A percentile compares a stretch with the other conserved stretches of the same genome.
These are phyloP conservation scores for Epicoccum nigrum DNA, from an alignment of 2,329 filamentous ascomycete species.

Conservation along the genomic window DNA sequence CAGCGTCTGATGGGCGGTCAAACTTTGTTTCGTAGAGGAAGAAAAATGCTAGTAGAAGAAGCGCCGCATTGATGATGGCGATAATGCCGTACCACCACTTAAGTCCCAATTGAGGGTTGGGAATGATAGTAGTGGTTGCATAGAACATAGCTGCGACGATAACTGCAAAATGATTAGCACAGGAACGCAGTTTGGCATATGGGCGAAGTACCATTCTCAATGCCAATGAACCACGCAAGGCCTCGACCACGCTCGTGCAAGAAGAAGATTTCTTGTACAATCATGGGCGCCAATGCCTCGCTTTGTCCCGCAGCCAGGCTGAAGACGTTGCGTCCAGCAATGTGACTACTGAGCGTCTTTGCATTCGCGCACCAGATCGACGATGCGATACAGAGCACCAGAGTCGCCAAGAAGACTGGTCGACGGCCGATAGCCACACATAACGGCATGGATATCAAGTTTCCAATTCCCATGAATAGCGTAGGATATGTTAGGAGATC, in stretches of 20 bases:
- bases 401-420: background rate
- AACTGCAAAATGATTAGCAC: background rate
- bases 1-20: background rate
- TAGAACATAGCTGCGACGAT: slow-evolving; percentile 1
- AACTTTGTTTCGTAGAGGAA: background rate
- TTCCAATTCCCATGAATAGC: background rate
- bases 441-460: background rate
- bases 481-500: background rate
- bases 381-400: background rate
- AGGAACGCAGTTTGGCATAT: background rate
- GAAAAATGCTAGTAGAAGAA: background rate
- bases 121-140: background rate
- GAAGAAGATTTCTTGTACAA: background rate
- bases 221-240: background rate
- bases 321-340: background rate
- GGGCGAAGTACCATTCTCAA: background rate
- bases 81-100: slow-evolving; percentile 2
- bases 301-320: background rate
- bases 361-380: slow-evolving; percentile 1
- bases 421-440: background rate
- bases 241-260: background rate
- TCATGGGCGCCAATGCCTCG: background rate
- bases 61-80: background rate
- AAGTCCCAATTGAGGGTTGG: background rate
- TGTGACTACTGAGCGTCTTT: background rate